Conservation (phyloP, 2,329 filamentous ascomycete genomes). For the Drechmeria coniospora region DNA sequence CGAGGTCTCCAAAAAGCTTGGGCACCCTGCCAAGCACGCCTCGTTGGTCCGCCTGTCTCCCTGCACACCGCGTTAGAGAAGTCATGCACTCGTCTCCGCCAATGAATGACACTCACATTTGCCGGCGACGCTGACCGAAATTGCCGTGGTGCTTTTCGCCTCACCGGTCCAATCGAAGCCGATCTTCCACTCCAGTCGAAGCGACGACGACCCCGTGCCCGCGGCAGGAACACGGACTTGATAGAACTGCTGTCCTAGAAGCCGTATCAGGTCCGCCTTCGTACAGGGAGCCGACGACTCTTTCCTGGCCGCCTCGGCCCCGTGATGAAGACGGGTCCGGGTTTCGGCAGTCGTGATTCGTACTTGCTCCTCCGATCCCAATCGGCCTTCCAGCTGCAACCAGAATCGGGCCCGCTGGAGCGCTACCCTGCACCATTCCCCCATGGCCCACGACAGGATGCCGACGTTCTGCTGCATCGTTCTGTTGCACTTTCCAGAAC, state of each 20-base stretch:
- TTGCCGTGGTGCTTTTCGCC: slow-evolving; percentile 40
- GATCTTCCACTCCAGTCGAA: slow-evolving; percentile 48
- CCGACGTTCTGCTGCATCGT: slow-evolving; percentile 40
- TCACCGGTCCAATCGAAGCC: slow-evolving; percentile 61
- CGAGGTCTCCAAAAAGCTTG: slow-evolving; percentile 41
- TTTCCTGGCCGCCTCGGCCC: slow-evolving; percentile 8
- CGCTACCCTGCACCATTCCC: slow-evolving; percentile 50
- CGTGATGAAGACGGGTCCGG: slow-evolving; percentile 10
- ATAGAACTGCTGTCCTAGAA: slow-evolving; percentile 35
- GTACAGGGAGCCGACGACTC: slow-evolving; percentile 4
- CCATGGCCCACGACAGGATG: slow-evolving; percentile 50
- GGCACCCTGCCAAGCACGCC: slow-evolving; percentile 43
- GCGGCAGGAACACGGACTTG: slow-evolving; percentile 25
- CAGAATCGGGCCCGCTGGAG: slow-evolving; percentile 47
- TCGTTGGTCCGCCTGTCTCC: slow-evolving; percentile 43
- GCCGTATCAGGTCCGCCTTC: slow-evolving; percentile 31
- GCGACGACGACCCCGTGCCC: slow-evolving; percentile 19
- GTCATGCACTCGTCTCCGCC: slow-evolving; percentile 2
- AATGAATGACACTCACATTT: slow-evolving; percentile 38
- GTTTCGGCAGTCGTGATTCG: slow-evolving; percentile 8
- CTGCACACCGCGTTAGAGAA: slow-evolving; percentile 19
- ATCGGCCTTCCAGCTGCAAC: slow-evolving; percentile 34
- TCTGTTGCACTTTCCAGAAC: slow-evolving; percentile 21
- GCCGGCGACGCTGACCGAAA: slow-evolving; percentile 40
- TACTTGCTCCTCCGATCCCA: slow-evolving; percentile 20